These are phyloP conservation scores for Scedosporium boydii DNA, from an alignment of 2,329 filamentous ascomycete genomes.

Conservation along the genomic window DNA sequence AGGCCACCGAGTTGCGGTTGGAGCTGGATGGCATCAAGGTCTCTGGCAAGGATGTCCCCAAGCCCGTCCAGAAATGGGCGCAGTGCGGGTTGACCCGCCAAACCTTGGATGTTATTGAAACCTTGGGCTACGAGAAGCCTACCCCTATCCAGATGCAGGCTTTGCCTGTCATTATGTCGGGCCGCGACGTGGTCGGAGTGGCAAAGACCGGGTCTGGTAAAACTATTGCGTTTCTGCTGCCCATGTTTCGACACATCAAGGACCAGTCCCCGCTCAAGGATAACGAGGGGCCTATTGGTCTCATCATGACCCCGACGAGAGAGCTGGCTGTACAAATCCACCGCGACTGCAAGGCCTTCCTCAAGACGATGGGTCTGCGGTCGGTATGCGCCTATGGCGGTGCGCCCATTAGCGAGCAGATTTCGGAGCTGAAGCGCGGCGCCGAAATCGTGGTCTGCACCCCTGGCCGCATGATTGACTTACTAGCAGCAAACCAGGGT, in stretches of 20 bases:
- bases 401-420: constrained; percentile 93
- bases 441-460: constrained; percentile 94
- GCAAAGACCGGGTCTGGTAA: constrained; percentile 98
- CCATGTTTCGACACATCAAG: constrained; percentile 97
- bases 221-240: constrained; percentile 87
- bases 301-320: constrained; percentile 90
- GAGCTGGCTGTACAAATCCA: constrained; percentile 93
- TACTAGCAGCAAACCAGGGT: constrained; percentile 87
- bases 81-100: constrained; percentile 86
- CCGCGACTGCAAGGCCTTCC: constrained; percentile 86
- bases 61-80: constrained; percentile 92
- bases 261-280: constrained; percentile 77
- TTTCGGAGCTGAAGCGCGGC: constrained; percentile 89
- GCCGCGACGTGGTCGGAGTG: constrained; percentile 88
- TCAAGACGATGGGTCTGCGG: constrained; percentile 75
- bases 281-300: constrained; percentile 75
- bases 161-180: constrained; percentile 90
- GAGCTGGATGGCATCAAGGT: constrained; percentile 96
- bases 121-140: constrained; percentile 75
- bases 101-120: constrained; percentile 75
- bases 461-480: constrained; percentile 89
- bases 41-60: constrained; percentile 76
- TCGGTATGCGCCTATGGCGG: constrained; percentile 92
- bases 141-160: constrained; percentile 95
- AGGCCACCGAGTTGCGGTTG: constrained; percentile 69